Conservation (phyloP, 352 stramenopile species). For the Ophiocytium majus region DNA sequence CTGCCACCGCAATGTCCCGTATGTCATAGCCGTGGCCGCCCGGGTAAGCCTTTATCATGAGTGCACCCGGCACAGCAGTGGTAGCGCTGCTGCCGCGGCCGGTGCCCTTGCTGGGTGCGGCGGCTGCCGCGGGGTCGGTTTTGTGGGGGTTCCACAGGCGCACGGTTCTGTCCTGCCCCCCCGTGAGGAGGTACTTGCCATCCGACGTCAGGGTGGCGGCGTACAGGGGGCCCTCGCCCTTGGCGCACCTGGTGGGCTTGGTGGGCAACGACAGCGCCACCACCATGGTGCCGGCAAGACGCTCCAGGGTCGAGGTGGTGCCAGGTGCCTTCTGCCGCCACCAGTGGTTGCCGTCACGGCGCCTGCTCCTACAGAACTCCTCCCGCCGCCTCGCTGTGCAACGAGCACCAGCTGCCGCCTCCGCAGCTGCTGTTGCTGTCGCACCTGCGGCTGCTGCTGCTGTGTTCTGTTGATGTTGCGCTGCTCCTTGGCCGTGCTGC, state of each 20-base stretch:
- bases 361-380: neutral
- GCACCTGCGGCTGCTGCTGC: too few species aligned
- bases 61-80: conserved; percentile 53
- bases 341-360: neutral
- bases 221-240: neutral
- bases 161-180: conserved; percentile 76
- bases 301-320: neutral
- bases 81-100: conserved; percentile 37
- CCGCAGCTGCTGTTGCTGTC: too few species aligned
- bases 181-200: conserved; percentile 49
- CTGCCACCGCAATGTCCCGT: conserved; percentile 76
- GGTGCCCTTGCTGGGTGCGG: neutral
- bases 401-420: too few species aligned
- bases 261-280: neutral
- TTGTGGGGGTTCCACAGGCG: conserved; percentile 80
- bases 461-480: too few species aligned
- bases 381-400: too few species aligned
- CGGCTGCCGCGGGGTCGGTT: conserved; percentile 22
- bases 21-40: conserved; percentile 79
- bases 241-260: neutral
- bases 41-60: conserved; percentile 78
- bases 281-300: neutral
- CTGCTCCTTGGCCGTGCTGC: too few species aligned
- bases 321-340: neutral
- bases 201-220: neutral